These are phyloP conservation scores for Mortierella sp. DNA, from an alignment of 371 early-diverging fungal species.

Conservation along the genomic window DNA sequence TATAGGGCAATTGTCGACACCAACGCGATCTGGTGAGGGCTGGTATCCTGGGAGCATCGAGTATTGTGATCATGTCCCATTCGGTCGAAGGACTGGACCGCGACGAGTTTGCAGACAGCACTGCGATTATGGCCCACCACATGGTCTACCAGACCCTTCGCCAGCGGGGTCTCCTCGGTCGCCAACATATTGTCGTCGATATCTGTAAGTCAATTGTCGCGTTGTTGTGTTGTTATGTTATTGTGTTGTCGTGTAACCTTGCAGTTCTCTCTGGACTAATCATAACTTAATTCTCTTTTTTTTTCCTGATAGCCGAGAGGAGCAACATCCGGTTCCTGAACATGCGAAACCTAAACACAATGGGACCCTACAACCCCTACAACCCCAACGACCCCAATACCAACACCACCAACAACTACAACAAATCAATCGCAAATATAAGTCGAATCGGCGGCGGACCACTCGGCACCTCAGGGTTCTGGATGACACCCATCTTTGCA, in stretches of 20 bases:
- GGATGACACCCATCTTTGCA: conserved; percentile 63
- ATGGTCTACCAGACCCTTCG: conserved; percentile 45
- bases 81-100: conserved; percentile 25
- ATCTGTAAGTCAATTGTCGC: conserved; percentile 52
- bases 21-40: conserved; percentile 71
- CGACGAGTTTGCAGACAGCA: conserved; percentile 54
- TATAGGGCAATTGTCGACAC: conserved; percentile 67
- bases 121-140: conserved; percentile 53
- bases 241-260: background rate
- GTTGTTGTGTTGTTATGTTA: background rate
- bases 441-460: background rate
- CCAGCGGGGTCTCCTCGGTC: conserved; percentile 35
- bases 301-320: conserved; percentile 41
- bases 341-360: conserved; percentile 25
- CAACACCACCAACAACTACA: background rate
- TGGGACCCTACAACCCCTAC: background rate
- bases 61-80: conserved; percentile 71
- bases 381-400: background rate
- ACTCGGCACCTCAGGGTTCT: conserved; percentile 12
- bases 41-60: conserved; percentile 67
- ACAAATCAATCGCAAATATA: background rate
- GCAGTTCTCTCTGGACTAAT: background rate
- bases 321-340: conserved; percentile 65
- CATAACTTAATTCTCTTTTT: background rate
- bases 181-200: conserved; percentile 44